Percentiles rank a stretch among this genome's conserved stretches.
These are phyloP conservation scores for Logfia minima DNA, from an alignment of 129 eudicot species.

Conservation along the genomic window DNA sequence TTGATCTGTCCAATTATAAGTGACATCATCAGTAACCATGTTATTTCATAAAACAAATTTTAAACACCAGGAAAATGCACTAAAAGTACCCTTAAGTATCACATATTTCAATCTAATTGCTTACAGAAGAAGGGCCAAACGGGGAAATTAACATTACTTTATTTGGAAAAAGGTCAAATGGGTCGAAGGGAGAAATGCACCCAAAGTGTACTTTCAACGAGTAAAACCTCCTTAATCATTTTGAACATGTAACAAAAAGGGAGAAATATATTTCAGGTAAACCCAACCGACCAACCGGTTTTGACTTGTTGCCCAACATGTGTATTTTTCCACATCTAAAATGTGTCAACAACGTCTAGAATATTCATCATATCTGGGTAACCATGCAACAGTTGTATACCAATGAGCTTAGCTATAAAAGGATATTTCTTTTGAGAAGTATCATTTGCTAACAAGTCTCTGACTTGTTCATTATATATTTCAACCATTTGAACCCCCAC, in stretches of 20 bases:
- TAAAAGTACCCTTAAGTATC: neutral
- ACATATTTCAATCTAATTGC: neutral
- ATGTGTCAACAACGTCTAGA: neutral
- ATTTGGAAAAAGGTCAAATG: no score
- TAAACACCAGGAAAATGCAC: neutral
- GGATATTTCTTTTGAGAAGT: constrained; percentile 83
- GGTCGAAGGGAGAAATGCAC: neutral
- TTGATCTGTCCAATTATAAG: neutral
- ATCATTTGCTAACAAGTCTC: constrained; percentile 67
- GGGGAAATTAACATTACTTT: neutral
- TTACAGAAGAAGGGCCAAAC: neutral
- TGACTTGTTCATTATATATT: constrained; percentile 87
- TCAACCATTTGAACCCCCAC: constrained; percentile 85
- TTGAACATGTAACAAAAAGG: no score
- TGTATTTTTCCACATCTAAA: neutral
- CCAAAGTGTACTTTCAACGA: neutral
- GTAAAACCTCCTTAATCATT: neutral
- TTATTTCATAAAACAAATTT: neutral
- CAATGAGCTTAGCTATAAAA: constrained; percentile 21
- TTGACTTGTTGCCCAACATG: neutral
- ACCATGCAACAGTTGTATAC: constrained; percentile 7
- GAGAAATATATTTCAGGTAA: no score
- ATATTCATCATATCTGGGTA: neutral
- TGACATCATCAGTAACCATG: neutral
- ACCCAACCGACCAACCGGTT: neutral